phyloP scores from a whole-genome alignment of 441 rosid genomes.

The Pelargonium cotyledonis region DNA sequence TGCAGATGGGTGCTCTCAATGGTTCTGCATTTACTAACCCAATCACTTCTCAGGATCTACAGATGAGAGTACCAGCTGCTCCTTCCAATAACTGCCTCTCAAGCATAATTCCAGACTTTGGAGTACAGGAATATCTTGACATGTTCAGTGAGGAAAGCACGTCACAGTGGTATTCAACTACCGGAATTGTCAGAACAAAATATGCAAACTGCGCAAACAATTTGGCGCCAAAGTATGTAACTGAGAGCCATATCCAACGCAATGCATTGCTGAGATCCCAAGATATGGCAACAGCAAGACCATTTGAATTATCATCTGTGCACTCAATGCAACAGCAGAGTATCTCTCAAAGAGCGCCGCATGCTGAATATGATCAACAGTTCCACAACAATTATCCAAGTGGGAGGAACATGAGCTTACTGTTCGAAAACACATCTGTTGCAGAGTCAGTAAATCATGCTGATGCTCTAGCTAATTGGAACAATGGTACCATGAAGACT shows the following conservation, averaged over 20 bases:
- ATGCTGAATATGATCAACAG: conserved; percentile 23
- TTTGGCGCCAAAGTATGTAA: conserved; percentile 20
- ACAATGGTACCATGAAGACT: conserved; percentile 27
- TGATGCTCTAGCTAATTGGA: conserved; percentile 27
- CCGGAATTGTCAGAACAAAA: conserved; percentile 29
- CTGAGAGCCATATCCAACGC: conserved; percentile 26
- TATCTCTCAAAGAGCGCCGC: conserved; percentile 21
- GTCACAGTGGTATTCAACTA: conserved; percentile 41
- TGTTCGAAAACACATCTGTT: conserved; percentile 26
- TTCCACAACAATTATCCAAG: conserved; percentile 24
- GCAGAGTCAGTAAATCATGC: conserved; percentile 27
- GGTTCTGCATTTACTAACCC: conserved; percentile 34
- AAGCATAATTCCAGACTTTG: conserved; percentile 29
- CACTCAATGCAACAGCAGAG: conserved; percentile 24
- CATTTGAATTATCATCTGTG: conserved; percentile 24
- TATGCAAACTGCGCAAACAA: conserved; percentile 25
- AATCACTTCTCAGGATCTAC: conserved; percentile 23
- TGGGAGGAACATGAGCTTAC: conserved; percentile 30
- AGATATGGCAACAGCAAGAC: conserved; percentile 21
- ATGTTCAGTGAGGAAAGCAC: conserved; percentile 39
- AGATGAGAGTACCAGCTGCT: conserved; percentile 21
- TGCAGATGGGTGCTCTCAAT: conserved; percentile 27
- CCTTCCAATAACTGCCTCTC: conserved; percentile 29
- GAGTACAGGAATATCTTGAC: conserved; percentile 29
- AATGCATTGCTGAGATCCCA: conserved; percentile 22